Conservation (phyloP, 495 filamentous ascomycete genomes). For the Elasticomyces elasticus region DNA sequence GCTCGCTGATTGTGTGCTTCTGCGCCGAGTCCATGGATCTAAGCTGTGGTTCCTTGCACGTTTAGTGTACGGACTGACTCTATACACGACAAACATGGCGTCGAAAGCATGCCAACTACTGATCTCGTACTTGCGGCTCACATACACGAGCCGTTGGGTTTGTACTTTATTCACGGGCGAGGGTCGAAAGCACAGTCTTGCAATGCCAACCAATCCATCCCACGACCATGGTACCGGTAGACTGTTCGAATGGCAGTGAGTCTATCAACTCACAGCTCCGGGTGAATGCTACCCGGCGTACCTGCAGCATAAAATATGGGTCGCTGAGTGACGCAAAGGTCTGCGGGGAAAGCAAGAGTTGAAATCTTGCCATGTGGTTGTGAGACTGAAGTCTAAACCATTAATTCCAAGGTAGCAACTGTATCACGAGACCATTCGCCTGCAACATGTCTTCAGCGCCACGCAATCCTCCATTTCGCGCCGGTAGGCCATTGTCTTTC, state of each 20-base stretch:
- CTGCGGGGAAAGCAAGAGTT: not conserved
- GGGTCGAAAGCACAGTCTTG: too few relatives aligned
- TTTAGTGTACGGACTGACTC: too few relatives aligned
- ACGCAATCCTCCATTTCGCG: slow-evolving; percentile 27
- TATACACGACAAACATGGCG: too few relatives aligned
- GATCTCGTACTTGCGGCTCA: too few relatives aligned
- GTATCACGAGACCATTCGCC: not conserved
- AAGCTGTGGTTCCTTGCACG: too few relatives aligned
- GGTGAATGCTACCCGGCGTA: not conserved
- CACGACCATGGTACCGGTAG: too few relatives aligned
- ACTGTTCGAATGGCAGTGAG: not conserved
- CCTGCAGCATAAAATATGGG: not conserved
- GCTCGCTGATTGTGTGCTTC: too few relatives aligned
- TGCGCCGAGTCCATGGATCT: too few relatives aligned
- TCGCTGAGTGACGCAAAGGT: not conserved
- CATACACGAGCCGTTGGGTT: too few relatives aligned
- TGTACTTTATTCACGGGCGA: too few relatives aligned
- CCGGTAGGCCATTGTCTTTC: not conserved
- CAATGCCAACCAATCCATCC: too few relatives aligned
- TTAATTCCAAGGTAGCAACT: not conserved
- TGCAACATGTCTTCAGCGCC: slow-evolving; percentile 23
- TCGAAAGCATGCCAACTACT: too few relatives aligned
- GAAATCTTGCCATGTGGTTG: not conserved
- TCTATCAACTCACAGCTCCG: not conserved
- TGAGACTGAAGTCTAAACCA: not conserved